Percentiles rank a stretch among this genome's conserved stretches.
Evolutionary conservation across 2,329 filamentous ascomycete species (phyloP).

Genomic region (Ophiobolus disseminans): DNA sequence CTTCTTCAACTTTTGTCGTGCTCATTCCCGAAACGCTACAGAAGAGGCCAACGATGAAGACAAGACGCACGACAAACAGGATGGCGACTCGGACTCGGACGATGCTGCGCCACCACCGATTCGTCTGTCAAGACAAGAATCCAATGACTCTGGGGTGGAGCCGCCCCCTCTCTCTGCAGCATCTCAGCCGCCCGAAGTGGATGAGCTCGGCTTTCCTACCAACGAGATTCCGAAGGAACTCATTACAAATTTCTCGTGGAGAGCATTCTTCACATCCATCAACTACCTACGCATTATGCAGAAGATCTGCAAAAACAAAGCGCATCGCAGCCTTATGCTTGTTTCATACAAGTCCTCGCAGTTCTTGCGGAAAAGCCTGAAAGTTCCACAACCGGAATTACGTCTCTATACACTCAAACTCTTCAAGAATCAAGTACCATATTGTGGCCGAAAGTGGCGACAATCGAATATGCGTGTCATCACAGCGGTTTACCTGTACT

Average conservation of each 20-base stretch:
- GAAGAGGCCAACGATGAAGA: constrained; percentile 31
- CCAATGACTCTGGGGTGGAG: constrained; percentile 34
- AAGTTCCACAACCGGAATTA: constrained; percentile 85
- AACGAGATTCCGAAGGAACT: constrained; percentile 73
- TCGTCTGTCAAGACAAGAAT: constrained; percentile 60
- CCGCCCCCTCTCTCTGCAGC: constrained; percentile 34
- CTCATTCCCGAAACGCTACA: constrained; percentile 67
- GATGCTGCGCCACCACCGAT: constrained; percentile 86
- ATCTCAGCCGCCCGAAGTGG: constrained; percentile 64
- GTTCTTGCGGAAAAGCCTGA: constrained; percentile 88
- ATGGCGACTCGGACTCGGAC: constrained; percentile 53
- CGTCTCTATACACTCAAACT: constrained; percentile 95
- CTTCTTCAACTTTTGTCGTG: constrained; percentile 90
- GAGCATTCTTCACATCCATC: constrained; percentile 94
- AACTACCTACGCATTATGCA: constrained; percentile 97
- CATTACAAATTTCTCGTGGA: constrained; percentile 88
- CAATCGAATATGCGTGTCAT: constrained; percentile 99
- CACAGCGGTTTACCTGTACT: constrained; percentile 93
- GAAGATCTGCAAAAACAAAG: constrained; percentile 95
- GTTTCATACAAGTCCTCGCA: constrained; percentile 95
- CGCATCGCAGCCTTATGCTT: constrained; percentile 89
- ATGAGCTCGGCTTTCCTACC: constrained; percentile 85
- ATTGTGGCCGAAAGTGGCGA: constrained; percentile 97
- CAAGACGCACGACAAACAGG: constrained; percentile 24
- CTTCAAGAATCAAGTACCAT: constrained; percentile 98